A percentile compares a stretch with the other conserved stretches of the same genome.
Conservation (phyloP, 1,139 yeast genomes). For the Diutina sp. region DNA sequence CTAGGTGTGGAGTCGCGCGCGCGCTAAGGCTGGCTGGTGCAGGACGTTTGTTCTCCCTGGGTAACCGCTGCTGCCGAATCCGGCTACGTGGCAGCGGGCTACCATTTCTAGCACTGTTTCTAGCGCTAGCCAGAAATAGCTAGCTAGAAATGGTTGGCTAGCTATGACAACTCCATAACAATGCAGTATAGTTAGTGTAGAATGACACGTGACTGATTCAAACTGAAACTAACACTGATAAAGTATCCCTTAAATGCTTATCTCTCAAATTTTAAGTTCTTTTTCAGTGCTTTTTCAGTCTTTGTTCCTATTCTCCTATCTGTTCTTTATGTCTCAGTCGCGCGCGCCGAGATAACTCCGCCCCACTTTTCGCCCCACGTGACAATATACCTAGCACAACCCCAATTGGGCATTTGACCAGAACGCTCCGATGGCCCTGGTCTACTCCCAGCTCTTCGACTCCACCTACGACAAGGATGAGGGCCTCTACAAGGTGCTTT, state of each 20-base stretch:
- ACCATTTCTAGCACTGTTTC: no score
- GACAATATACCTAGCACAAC: background rate
- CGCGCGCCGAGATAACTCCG: background rate
- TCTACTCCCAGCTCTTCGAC: constrained; percentile 17
- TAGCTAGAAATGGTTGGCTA: no score
- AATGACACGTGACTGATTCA: no score
- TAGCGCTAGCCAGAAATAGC: background rate
- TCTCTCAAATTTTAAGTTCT: no score
- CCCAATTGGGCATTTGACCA: background rate
- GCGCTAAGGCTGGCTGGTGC: background rate
- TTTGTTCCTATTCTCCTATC: background rate
- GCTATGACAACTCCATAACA: no score
- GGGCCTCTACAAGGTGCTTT: constrained; percentile 14
- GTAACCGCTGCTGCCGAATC: background rate
- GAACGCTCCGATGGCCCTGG: constrained; percentile 6
- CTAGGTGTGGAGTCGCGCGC: background rate
- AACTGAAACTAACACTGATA: no score
- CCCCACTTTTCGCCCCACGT: background rate
- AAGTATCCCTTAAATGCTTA: no score
- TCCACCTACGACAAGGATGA: constrained; percentile 10
- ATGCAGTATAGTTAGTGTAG: no score
- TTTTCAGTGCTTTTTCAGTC: background rate
- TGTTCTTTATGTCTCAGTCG: background rate
- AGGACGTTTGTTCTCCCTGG: background rate
- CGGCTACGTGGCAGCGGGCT: background rate